Base-by-base conservation (phyloP, 345 rosid species). In the Populus pruinosa region DNA sequence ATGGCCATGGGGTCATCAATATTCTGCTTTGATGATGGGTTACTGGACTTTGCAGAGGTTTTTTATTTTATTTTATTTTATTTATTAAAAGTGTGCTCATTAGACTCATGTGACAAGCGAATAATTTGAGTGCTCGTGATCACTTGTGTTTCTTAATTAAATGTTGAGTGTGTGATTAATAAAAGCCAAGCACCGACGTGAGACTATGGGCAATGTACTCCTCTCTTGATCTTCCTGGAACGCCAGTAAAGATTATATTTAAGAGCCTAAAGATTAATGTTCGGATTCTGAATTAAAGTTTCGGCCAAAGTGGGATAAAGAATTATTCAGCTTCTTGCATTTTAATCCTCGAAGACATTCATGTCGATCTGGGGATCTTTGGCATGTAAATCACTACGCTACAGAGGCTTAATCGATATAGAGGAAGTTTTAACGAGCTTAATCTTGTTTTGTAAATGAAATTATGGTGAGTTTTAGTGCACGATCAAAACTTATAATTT, bases 91-190 rank as follows among this genome's bases (percentile, higher is more conserved):
- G 61, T 70, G 87, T 80, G 61, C 73, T 90, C 80, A 90, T 87
- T 85, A 77, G 71, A 77, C 76, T 78, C 90, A 87, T 90, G 89
- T 88, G 86, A 73, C 36, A 65, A 53, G 36, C 13, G 31, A 53
- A 53, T 77, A 63, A 66, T 5, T 23, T 8, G 65, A 61, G 65
- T 61, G 25, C 65, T 61, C 12, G 25, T 61, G 16, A 14, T 47
- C 18, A 14, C 53, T 47, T 14, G 53, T 47, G 53, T 4, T 47
- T 47, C 53, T 47, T 47, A 47, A 47, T 47, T 47, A 47, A 59
- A 20, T 56, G 63, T 1, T 20, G 23, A 21, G 64, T 18, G 64
- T 2, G 50, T 13, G 50, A n/a, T n/a, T 59, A 2, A n/a, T 1
- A 18, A 20, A 20, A 8, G 8, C 12, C 0, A 61, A 20, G 65